A percentile compares a stretch with the other conserved stretches of the same genome.
phyloP scores from a whole-genome alignment of 2,329 filamentous ascomycete species.

The Aspergillus arachidicola region DNA sequence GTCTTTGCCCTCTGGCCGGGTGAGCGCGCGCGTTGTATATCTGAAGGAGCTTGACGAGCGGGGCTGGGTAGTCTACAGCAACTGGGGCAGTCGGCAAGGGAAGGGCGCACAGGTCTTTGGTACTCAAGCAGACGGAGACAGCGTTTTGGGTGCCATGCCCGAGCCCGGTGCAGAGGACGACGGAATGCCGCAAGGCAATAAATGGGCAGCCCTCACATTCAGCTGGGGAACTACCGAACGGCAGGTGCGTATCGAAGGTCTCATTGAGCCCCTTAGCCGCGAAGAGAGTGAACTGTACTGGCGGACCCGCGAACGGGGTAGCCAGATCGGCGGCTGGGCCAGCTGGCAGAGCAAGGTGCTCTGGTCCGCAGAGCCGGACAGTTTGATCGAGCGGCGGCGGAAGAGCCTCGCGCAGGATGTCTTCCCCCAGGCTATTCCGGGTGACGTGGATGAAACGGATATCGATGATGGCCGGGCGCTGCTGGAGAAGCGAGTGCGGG shows the following conservation, averaged over 20 bases:
- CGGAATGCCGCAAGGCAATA: slow-evolving; percentile 56
- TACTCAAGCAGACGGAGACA: slow-evolving; percentile 10
- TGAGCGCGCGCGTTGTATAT: slow-evolving; percentile 86
- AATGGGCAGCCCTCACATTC: slow-evolving; percentile 81
- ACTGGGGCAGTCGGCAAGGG: slow-evolving; percentile 72
- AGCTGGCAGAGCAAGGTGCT: slow-evolving; percentile 84
- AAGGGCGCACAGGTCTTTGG: slow-evolving; percentile 47
- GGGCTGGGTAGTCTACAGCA: slow-evolving; percentile 92
- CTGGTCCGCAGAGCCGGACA: slow-evolving; percentile 38
- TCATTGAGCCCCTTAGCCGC: slow-evolving; percentile 63
- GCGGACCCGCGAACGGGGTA: slow-evolving; percentile 72
- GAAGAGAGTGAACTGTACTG: slow-evolving; percentile 74
- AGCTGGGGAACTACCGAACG: slow-evolving; percentile 86
- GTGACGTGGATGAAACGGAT: slow-evolving; percentile 36
- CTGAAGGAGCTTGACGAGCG: slow-evolving; percentile 85
- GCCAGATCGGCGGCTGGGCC: slow-evolving; percentile 88
- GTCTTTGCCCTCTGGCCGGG: slow-evolving; percentile 76
- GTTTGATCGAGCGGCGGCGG: slow-evolving; percentile 26
- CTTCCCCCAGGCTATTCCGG: slow-evolving; percentile 24
- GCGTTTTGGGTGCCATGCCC: slow-evolving; percentile 60
- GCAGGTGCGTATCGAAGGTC: slow-evolving; percentile 87
- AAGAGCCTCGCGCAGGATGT: slow-evolving; percentile 28
- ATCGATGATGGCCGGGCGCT: slow-evolving; percentile 70
- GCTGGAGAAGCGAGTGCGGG: slow-evolving; percentile 75
- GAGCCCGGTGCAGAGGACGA: slow-evolving; percentile 49